Conservation (phyloP, 805 yeast genomes). For the Cyberlindnera petersonii region DNA sequence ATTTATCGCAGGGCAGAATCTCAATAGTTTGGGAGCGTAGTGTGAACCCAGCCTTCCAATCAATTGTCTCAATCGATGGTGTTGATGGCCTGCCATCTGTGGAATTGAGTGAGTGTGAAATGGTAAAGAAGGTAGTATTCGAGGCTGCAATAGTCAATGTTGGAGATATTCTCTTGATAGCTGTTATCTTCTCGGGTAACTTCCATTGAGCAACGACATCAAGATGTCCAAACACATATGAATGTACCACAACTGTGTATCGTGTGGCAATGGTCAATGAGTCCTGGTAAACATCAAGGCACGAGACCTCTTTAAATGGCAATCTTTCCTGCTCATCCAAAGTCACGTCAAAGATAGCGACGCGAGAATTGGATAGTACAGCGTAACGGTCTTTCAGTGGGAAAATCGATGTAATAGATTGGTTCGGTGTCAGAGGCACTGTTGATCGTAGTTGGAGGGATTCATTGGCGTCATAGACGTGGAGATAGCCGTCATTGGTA, state of each 20-base stretch:
- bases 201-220: conserved; percentile 26
- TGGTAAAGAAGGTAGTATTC: conserved; percentile 21
- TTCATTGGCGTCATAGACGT: conserved; percentile 4
- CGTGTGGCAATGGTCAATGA: conserved; percentile 18
- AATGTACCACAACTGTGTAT: conserved; percentile 15
- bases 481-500: conserved; percentile 10
- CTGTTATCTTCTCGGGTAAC: conserved; percentile 26
- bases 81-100: conserved; percentile 1
- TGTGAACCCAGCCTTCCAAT: conserved; percentile 15
- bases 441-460: not conserved
- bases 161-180: conserved; percentile 23
- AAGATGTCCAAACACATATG: conserved; percentile 22
- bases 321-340: conserved; percentile 17
- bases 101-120: conserved; percentile 1
- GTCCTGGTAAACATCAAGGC: conserved; percentile 5
- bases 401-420: conserved; percentile 4
- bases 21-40: conserved; percentile 6
- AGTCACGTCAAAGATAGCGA: conserved; percentile 11
- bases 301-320: conserved; percentile 19
- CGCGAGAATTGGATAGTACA: conserved; percentile 6
- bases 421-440: conserved; percentile 8
- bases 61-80: conserved; percentile 5
- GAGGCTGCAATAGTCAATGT: conserved; percentile 22
- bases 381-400: conserved; percentile 1
- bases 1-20: not conserved